These are phyloP conservation scores for Sporothrix humicola DNA, from an alignment of 2,329 filamentous ascomycete species.

Conservation along the genomic window DNA sequence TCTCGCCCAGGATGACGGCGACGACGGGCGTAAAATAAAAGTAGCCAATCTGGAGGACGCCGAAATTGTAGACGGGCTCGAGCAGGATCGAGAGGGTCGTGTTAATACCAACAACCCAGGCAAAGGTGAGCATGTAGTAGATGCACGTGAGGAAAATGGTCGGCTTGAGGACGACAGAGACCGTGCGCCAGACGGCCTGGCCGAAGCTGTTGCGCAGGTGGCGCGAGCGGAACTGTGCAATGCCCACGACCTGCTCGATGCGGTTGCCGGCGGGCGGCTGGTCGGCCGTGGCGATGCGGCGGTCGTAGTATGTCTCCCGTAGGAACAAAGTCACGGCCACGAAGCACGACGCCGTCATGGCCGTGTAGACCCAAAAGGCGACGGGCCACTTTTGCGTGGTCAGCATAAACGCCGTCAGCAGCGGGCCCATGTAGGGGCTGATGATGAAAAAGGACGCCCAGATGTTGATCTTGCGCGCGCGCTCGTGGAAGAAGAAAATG, in stretches of 20 bases:
- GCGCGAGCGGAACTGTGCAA: slow-evolving; percentile 46
- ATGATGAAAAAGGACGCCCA: slow-evolving; percentile 48
- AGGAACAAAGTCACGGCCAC: slow-evolving; percentile 50
- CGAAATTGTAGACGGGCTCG: slow-evolving; percentile 57
- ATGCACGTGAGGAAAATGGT: slow-evolving; percentile 46
- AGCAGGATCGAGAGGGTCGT: slow-evolving; percentile 61
- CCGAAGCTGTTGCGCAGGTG: slow-evolving; percentile 49
- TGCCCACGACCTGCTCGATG: slow-evolving; percentile 43
- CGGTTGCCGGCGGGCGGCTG: slow-evolving; percentile 47
- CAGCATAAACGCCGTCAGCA: slow-evolving; percentile 57
- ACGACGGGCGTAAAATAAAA: slow-evolving; percentile 66
- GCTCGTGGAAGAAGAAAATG: slow-evolving; percentile 65
- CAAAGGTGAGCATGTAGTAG: slow-evolving; percentile 50
- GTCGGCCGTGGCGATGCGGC: slow-evolving; percentile 46
- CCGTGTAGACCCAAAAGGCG: slow-evolving; percentile 56
- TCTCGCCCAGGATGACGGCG: slow-evolving; percentile 59
- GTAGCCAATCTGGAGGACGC: slow-evolving; percentile 55
- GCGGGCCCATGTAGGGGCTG: slow-evolving; percentile 50
- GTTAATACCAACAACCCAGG: slow-evolving; percentile 62
- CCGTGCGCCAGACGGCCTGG: slow-evolving; percentile 49
- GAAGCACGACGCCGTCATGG: slow-evolving; percentile 48
- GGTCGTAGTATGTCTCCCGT: slow-evolving; percentile 58
- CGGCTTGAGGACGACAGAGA: slow-evolving; percentile 50
- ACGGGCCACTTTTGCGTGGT: slow-evolving; percentile 52
- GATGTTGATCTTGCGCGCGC: slow-evolving; percentile 56